Evolutionary conservation across 805 yeast species (phyloP).

Genomic region (Zygotorulaspora sp.): DNA sequence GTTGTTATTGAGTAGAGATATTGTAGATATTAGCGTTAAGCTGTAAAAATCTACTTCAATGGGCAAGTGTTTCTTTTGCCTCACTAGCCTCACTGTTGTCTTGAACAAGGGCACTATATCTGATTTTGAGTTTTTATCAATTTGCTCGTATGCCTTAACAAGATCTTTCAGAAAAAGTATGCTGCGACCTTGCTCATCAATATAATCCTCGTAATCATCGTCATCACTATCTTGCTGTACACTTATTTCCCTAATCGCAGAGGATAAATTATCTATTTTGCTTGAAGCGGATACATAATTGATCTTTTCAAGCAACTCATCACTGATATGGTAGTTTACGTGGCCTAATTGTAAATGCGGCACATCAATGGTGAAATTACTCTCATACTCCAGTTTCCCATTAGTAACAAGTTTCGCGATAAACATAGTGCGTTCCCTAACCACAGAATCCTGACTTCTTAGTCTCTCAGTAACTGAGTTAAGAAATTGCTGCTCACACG

Average conservation of each 20-base stretch:
- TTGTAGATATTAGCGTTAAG: conserved; percentile 45
- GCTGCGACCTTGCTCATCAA: conserved; percentile 40
- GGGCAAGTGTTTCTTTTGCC: conserved; percentile 58
- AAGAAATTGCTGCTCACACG: conserved; percentile 21
- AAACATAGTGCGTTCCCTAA: conserved; percentile 35
- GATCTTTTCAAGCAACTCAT: conserved; percentile 3
- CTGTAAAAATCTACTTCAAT: conserved; percentile 58
- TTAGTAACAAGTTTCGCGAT: conserved; percentile 30
- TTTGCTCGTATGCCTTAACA: conserved; percentile 48
- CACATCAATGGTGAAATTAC: conserved; percentile 22
- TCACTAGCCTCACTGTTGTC: conserved; percentile 48
- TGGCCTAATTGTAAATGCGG: conserved; percentile 16
- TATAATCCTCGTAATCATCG: conserved; percentile 35
- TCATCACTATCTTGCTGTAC: conserved; percentile 26
- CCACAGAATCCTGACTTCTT: conserved; percentile 16
- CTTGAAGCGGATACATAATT: neutral
- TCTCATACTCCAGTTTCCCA: conserved; percentile 28
- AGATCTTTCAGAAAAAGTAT: conserved; percentile 75
- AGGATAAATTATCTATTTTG: neutral
- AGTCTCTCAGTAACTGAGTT: conserved; percentile 31
- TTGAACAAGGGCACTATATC: conserved; percentile 41
- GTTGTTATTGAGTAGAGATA: conserved; percentile 53
- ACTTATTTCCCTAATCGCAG: neutral
- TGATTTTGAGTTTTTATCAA: conserved; percentile 38
- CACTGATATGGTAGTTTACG: conserved; percentile 6